A percentile compares a stretch with the other conserved stretches of the same genome.
These are phyloP conservation scores for Plasmopara viticola DNA, from an alignment of 352 stramenopile genomes.

Conservation along the genomic window DNA sequence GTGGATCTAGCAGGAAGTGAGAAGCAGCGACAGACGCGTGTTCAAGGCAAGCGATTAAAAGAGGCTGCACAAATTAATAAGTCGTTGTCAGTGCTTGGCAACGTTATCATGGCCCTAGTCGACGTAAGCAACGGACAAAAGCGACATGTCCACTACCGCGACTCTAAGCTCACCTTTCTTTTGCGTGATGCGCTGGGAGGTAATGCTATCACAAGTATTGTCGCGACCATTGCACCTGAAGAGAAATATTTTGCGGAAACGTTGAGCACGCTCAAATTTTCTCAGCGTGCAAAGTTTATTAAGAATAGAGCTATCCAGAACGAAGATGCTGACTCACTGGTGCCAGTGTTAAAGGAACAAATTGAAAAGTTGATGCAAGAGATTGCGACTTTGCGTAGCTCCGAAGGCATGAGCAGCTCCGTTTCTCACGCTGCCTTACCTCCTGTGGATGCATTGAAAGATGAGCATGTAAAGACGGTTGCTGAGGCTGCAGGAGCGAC, in stretches of 20 bases:
- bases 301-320: conserved; percentile 87
- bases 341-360: conserved; percentile 67
- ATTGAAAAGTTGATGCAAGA: conserved; percentile 64
- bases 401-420: conserved; percentile 3
- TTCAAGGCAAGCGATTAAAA: conserved; percentile 75
- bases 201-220: conserved; percentile 84
- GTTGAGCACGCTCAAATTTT: conserved; percentile 84
- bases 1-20: conserved; percentile 86
- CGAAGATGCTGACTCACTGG: conserved; percentile 68
- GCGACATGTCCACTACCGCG: conserved; percentile 79
- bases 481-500: conserved; percentile 19
- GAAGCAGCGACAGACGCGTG: conserved; percentile 79
- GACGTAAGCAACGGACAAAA: conserved; percentile 77
- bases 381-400: conserved; percentile 34
- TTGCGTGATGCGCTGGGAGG: conserved; percentile 74
- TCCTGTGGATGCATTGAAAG: conserved; percentile 17
- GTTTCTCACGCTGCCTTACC: conserved; percentile 5
- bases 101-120: conserved; percentile 87
- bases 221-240: conserved; percentile 71
- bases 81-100: conserved; percentile 78
- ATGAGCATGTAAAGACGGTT: conserved; percentile 19
- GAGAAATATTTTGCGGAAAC: conserved; percentile 85
- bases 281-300: conserved; percentile 84
- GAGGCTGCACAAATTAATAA: conserved; percentile 89
- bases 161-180: conserved; percentile 83